Evolutionary conservation across 2,329 filamentous ascomycete genomes (phyloP).

Genomic region (Colletotrichum somersetense): DNA sequence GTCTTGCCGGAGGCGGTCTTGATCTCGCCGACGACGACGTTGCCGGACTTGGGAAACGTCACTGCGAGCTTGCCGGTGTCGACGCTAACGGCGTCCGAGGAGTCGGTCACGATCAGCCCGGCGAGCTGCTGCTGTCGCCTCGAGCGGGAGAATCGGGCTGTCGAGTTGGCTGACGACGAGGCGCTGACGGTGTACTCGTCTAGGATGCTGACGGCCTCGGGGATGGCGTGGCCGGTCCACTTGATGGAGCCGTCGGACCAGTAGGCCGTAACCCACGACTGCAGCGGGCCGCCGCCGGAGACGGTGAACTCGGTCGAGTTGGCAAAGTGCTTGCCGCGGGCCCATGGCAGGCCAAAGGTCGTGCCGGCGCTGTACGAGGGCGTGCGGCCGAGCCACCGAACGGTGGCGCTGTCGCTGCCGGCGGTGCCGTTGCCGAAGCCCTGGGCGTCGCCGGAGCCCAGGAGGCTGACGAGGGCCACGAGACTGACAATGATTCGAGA

Average conservation of each 20-base stretch:
- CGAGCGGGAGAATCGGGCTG: slow-evolving; percentile 36
- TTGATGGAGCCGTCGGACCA: slow-evolving; percentile 73
- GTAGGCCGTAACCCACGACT: slow-evolving; percentile 70
- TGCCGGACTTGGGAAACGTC: slow-evolving; percentile 58
- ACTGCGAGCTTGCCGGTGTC: slow-evolving; percentile 60
- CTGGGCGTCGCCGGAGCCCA: slow-evolving; percentile 34
- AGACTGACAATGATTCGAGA: slow-evolving; percentile 34
- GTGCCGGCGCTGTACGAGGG: slow-evolving; percentile 53
- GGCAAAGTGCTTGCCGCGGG: slow-evolving; percentile 54
- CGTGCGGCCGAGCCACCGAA: slow-evolving; percentile 57
- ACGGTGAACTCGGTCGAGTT: slow-evolving; percentile 54
- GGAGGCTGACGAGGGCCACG: slow-evolving; percentile 36
- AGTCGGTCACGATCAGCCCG: slow-evolving; percentile 44
- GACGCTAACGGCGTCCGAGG: slow-evolving; percentile 51
- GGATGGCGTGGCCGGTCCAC: slow-evolving; percentile 70
- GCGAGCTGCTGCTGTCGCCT: slow-evolving; percentile 49
- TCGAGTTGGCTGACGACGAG: slow-evolving; percentile 44
- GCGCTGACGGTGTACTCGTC: slow-evolving; percentile 56
- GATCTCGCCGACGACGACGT: slow-evolving; percentile 55
- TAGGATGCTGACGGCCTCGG: slow-evolving; percentile 54
- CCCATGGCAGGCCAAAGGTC: slow-evolving; percentile 61
- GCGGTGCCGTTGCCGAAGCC: slow-evolving; percentile 29
- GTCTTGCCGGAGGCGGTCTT: slow-evolving; percentile 56
- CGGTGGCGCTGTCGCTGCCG: slow-evolving; percentile 38
- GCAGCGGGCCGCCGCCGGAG: slow-evolving; percentile 46